These are phyloP conservation scores for Aureobasidium sp. DNA, from an alignment of 2,329 filamentous ascomycete species.

Conservation along the genomic window DNA sequence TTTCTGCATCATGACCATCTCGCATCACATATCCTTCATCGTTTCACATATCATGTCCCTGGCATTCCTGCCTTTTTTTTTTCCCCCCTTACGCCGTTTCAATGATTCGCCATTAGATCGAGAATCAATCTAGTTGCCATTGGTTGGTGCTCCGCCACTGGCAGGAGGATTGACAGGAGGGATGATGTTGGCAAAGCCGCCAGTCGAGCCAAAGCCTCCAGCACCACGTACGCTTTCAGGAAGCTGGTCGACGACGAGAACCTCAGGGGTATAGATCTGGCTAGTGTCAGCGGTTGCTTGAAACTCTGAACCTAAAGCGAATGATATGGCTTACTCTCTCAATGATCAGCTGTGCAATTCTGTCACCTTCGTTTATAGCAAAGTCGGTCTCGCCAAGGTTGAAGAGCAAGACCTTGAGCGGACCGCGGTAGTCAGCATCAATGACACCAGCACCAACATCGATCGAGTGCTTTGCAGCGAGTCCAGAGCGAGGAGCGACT, in stretches of 20 bases:
- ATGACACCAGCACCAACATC: constrained; percentile 95
- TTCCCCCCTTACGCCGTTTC: background rate
- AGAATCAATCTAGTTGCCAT: background rate
- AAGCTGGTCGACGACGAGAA: constrained; percentile 80
- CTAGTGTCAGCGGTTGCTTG: constrained; percentile 15
- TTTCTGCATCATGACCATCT: background rate
- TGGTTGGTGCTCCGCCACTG: background rate
- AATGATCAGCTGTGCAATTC: constrained; percentile 85
- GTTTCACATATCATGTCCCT: background rate
- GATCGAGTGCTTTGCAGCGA: constrained; percentile 91
- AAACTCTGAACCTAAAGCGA: background rate
- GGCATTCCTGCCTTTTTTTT: background rate
- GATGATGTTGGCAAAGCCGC: constrained; percentile 37
- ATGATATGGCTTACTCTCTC: constrained; percentile 55
- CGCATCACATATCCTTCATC: background rate
- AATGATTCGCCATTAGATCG: background rate
- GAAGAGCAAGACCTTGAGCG: constrained; percentile 90
- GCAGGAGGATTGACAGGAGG: constrained; percentile 22
- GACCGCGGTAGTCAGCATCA: constrained; percentile 92
- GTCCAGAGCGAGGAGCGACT: constrained; percentile 81
- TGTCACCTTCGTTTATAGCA: constrained; percentile 73
- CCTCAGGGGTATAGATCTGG: constrained; percentile 82
- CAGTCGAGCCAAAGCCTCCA: constrained; percentile 88
- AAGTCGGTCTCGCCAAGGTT: constrained; percentile 84
- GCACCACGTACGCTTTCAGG: constrained; percentile 86